Base-by-base conservation (phyloP, 345 rosid genomes). In the Hevea brasiliensis region DNA sequence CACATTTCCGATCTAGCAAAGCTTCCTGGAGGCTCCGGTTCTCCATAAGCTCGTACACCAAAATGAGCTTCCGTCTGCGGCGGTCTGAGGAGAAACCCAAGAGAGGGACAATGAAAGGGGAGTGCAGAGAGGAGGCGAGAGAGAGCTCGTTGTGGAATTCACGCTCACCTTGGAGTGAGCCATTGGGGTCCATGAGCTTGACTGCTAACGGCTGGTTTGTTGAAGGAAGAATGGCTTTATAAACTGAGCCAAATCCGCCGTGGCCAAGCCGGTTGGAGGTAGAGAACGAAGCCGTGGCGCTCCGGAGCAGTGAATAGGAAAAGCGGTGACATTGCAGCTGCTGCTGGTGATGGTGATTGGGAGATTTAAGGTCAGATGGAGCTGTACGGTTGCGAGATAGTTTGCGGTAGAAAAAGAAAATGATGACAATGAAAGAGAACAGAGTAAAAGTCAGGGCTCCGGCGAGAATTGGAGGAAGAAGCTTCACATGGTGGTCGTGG, bases 11-110 rank as follows among this genome's bases (percentile, higher is more conserved):
- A 82, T 82, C 92, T 59, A 90, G 67, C 44, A 90, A 73, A 0
- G 92, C 90, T 26, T 90, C 92, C 58, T 88, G 92, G 18, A 90
- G 76, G 80, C 96, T 90, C 59, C 91, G 84, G 57, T 90, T 88
- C 63, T 82, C 90, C 96, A 90, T 90, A 18, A 90, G 84, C 81
- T 90, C 96, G 63, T 90, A 90, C 12, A 88, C 90, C 14, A 90
- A 77, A 6, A 87, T 73, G 27, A 90, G 79, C 66, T 85, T 78
- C 56, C 82, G 71, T 13, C 79, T 80, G 7, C 90, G 84, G 23
- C 82, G 86, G 81, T 90, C 88, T 7, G 89, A 82, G 14, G 90
- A 82, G 81, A 85, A 90, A 6, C 96, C 96, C 1, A 90, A 81
- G 60, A 90, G 87, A 45, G 91, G 81, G 71, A 88, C 89, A 84